These are phyloP conservation scores for Tuber calosporum DNA, from an alignment of 495 filamentous ascomycete genomes.

Conservation along the genomic window DNA sequence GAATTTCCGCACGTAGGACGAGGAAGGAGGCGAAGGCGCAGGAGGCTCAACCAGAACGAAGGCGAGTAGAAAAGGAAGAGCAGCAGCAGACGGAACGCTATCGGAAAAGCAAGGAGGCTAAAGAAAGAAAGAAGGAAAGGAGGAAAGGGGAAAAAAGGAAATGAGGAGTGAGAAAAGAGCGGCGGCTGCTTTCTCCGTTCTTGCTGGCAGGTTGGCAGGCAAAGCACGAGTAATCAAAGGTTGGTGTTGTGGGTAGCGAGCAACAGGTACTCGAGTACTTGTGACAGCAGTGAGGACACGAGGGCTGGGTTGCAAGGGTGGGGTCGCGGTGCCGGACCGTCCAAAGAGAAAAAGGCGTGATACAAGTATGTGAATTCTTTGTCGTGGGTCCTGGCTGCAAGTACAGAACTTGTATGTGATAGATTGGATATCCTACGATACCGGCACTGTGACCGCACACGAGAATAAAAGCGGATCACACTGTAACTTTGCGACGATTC, in stretches of 20 bases:
- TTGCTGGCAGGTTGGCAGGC: not conserved
- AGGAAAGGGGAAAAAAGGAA: not conserved
- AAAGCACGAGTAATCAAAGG: not conserved
- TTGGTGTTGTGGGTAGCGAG: not conserved
- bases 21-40: not conserved
- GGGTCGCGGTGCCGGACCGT: not conserved
- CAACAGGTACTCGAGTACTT: too few species aligned
- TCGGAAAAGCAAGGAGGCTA: conserved; percentile 7
- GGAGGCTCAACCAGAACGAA: conserved; percentile 2
- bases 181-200: not conserved
- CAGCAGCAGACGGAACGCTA: not conserved
- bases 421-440: too few species aligned
- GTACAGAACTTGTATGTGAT: too few species aligned
- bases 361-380: too few species aligned
- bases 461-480: not conserved
- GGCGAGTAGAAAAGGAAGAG: conserved; percentile 5
- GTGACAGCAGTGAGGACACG: not conserved
- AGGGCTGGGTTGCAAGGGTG: conserved; percentile 3
- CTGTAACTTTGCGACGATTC: not conserved
- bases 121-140: conserved; percentile 5
- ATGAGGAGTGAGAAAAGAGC: conserved; percentile 1
- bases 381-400: not conserved
- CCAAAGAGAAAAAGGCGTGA: not conserved
- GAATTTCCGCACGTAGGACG: not conserved
- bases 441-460: too few species aligned